A percentile compares a stretch with the other conserved stretches of the same genome.
These are phyloP conservation scores for Trichocomaceae sp. DNA, from an alignment of 2,329 filamentous ascomycete genomes.

Conservation along the genomic window DNA sequence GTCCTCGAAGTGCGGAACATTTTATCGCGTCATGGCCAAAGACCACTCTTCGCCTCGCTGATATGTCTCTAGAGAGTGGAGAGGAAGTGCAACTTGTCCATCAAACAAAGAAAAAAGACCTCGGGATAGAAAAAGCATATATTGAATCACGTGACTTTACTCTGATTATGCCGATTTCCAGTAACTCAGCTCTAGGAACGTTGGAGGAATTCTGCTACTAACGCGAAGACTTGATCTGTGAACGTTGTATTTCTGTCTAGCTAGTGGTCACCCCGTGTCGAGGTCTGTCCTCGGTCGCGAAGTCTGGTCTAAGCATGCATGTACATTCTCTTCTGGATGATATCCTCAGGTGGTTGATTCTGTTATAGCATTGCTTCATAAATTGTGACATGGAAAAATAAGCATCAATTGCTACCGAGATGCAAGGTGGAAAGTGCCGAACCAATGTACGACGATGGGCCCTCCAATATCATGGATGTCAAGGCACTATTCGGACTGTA, in stretches of 20 bases:
- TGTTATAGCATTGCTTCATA: background rate
- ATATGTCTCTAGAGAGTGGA: no score
- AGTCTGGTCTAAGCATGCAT: background rate
- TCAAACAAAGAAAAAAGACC: background rate
- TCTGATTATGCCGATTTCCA: background rate
- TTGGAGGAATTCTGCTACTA: background rate
- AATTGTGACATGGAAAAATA: background rate
- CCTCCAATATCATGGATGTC: background rate
- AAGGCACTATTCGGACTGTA: constrained; percentile 4
- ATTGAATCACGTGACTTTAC: background rate
- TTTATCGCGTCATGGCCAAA: background rate
- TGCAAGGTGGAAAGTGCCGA: background rate
- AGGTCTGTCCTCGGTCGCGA: background rate
- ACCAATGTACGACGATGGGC: background rate
- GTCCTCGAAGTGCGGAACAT: constrained; percentile 1
- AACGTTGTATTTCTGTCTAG: background rate
- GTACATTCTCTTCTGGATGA: background rate
- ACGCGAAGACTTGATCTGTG: background rate
- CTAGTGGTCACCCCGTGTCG: background rate
- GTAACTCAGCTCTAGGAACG: background rate
- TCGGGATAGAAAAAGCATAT: background rate
- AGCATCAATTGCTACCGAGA: background rate
- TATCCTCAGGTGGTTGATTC: background rate
- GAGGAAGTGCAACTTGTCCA: no score
- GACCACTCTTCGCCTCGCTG: background rate